These are phyloP conservation scores for Penicillium subrubescens DNA, from an alignment of 495 filamentous ascomycete species.

Conservation along the genomic window DNA sequence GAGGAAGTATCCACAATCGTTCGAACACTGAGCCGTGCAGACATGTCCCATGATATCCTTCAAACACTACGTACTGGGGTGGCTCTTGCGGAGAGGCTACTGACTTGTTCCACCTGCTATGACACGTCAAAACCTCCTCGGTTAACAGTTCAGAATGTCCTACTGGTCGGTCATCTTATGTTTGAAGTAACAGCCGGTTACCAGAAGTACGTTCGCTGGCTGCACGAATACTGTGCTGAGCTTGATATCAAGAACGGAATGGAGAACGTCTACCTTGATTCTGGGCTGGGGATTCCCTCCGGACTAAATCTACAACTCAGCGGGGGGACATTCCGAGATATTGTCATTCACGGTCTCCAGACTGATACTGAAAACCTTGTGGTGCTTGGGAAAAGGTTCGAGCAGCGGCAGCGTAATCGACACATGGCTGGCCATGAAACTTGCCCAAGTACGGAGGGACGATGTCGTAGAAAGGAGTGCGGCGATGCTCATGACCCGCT, in stretches of 20 bases:
- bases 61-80: conserved; percentile 22
- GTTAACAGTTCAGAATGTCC: conserved; percentile 31
- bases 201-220: conserved; percentile 28
- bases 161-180: conserved; percentile 30
- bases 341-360: conserved; percentile 26
- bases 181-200: conserved; percentile 28
- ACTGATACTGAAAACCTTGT: conserved; percentile 20
- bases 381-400: conserved; percentile 21
- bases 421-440: conserved; percentile 29
- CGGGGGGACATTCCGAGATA: conserved; percentile 18
- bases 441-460: conserved; percentile 23
- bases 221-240: conserved; percentile 20
- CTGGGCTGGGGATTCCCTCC: conserved; percentile 17
- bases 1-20: conserved; percentile 28
- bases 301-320: conserved; percentile 22
- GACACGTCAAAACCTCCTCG: conserved; percentile 31
- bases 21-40: conserved; percentile 22
- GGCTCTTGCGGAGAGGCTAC: conserved; percentile 20
- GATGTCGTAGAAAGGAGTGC: conserved; percentile 26
- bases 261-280: conserved; percentile 19
- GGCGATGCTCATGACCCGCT: conserved; percentile 26
- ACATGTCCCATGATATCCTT: conserved; percentile 23
- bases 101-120: conserved; percentile 29
- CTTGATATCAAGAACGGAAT: conserved; percentile 14
- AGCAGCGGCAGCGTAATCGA: conserved; percentile 27